A percentile compares a stretch with the other conserved stretches of the same genome.
phyloP scores from a whole-genome alignment of 2,329 filamentous ascomycete genomes.

The Trichoderma gracile region DNA sequence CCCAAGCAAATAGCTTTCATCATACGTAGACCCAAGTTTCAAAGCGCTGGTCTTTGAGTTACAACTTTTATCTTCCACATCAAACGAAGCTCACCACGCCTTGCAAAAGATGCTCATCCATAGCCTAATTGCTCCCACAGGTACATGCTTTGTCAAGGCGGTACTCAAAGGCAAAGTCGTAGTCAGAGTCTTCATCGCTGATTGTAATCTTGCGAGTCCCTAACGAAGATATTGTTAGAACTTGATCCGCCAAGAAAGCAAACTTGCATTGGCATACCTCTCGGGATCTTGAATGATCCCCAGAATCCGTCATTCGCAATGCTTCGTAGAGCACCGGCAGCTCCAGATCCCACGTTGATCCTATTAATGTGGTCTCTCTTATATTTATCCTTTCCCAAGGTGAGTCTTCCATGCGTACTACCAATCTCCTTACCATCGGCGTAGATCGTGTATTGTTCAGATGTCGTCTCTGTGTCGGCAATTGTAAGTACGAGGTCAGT shows the following conservation, averaged over 20 bases:
- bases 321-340: slow-evolving; percentile 3
- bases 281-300: slow-evolving; percentile 13
- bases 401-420: slow-evolving; percentile 5
- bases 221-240: neutral
- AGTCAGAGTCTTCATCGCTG: neutral
- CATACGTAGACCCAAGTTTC: neutral
- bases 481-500: slow-evolving; percentile 2
- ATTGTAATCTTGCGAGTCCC: neutral
- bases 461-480: slow-evolving; percentile 1
- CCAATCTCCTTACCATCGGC: slow-evolving; percentile 5
- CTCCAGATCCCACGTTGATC: slow-evolving; percentile 7
- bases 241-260: neutral
- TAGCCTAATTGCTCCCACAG: neutral
- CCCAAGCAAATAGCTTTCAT: neutral
- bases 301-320: slow-evolving; percentile 18
- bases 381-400: slow-evolving; percentile 4
- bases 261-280: neutral
- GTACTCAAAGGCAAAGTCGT: slow-evolving; percentile 14
- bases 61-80: neutral
- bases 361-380: neutral
- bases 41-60: accelerated
- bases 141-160: slow-evolving; percentile 1
- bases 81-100: neutral
- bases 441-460: slow-evolving; percentile 10
- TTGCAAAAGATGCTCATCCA: neutral